Conservation (phyloP, 148 eudicot genomes). For the Talinum fruticosum region DNA sequence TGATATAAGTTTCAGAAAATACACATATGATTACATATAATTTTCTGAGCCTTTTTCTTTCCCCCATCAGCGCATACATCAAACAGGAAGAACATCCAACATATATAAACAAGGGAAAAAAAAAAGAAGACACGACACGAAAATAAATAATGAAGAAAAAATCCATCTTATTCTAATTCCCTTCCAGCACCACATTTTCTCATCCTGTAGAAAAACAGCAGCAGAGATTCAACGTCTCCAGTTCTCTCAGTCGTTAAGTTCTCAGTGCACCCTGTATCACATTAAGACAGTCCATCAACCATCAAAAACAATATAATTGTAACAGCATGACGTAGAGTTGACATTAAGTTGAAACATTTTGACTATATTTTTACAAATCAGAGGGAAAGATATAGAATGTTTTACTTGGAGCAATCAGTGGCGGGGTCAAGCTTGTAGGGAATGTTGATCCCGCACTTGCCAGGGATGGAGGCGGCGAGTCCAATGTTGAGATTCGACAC, state of each 20-base stretch:
- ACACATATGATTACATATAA: no score
- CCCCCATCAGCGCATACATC: no score
- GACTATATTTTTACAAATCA: no score
- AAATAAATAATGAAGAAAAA: background rate
- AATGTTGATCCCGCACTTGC: slow-evolving; percentile 33
- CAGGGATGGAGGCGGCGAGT: slow-evolving; percentile 30
- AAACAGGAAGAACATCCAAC: no score
- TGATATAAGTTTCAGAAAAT: no score
- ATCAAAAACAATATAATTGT: no score
- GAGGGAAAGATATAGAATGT: no score
- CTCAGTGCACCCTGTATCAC: background rate
- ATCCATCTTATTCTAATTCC: background rate
- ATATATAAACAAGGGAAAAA: no score
- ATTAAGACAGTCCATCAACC: no score
- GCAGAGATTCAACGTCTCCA: background rate
- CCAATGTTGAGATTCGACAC: slow-evolving; percentile 1
- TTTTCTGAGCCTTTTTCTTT: no score
- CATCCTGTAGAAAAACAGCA: background rate
- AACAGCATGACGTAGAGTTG: no score
- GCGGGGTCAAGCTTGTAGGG: slow-evolving; percentile 36
- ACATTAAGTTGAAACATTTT: no score
- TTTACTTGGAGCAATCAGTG: slow-evolving; percentile 39
- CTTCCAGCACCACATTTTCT: background rate
- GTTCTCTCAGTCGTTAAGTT: background rate
- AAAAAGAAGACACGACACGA: background rate